A percentile compares a stretch with the other conserved stretches of the same genome.
Conservation (phyloP, 2,329 filamentous ascomycete species). For the Exophiala mesophila region DNA sequence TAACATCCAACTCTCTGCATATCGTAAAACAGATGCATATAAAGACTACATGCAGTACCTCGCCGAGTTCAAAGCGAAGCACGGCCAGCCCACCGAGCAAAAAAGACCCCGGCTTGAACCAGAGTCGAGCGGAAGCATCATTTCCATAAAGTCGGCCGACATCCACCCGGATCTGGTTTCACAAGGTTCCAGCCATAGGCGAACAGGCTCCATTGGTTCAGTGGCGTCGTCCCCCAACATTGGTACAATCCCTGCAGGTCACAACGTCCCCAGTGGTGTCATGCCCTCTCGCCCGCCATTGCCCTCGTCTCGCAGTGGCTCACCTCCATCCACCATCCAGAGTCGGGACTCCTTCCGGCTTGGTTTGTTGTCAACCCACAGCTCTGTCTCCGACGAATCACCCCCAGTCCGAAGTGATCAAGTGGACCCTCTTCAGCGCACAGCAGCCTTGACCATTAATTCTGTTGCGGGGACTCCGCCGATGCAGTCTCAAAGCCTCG, state of each 20-base stretch:
- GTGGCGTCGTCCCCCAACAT: slow-evolving; percentile 19
- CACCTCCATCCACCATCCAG: slow-evolving; percentile 13
- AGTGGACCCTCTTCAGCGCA: slow-evolving; percentile 18
- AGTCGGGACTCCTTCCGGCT: slow-evolving; percentile 18
- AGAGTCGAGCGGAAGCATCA: slow-evolving; percentile 29
- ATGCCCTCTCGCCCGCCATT: slow-evolving; percentile 11
- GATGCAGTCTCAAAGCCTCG: slow-evolving; percentile 7
- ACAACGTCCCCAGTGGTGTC: slow-evolving; percentile 1
- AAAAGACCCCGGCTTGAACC: slow-evolving; percentile 42
- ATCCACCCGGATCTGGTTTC: slow-evolving; percentile 7
- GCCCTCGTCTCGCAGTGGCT: slow-evolving; percentile 19
- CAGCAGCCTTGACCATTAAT: slow-evolving; percentile 18
- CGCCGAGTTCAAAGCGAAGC: slow-evolving; percentile 71
- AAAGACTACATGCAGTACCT: slow-evolving; percentile 67
- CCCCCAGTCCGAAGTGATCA: slow-evolving; percentile 19
- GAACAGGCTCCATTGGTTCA: slow-evolving; percentile 23
- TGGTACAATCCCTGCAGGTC: slow-evolving; percentile 5
- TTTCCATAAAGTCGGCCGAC: slow-evolving; percentile 22
- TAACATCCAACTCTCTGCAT: slow-evolving; percentile 64
- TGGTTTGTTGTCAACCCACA: slow-evolving; percentile 21
- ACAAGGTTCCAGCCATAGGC: slow-evolving; percentile 15
- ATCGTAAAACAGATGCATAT: slow-evolving; percentile 71
- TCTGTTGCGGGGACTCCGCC: slow-evolving; percentile 16
- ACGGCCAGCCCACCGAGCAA: slow-evolving; percentile 40
- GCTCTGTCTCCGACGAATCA: slow-evolving; percentile 25